phyloP scores from a whole-genome alignment of 2,329 filamentous ascomycete species.

The Periconia sp. region DNA sequence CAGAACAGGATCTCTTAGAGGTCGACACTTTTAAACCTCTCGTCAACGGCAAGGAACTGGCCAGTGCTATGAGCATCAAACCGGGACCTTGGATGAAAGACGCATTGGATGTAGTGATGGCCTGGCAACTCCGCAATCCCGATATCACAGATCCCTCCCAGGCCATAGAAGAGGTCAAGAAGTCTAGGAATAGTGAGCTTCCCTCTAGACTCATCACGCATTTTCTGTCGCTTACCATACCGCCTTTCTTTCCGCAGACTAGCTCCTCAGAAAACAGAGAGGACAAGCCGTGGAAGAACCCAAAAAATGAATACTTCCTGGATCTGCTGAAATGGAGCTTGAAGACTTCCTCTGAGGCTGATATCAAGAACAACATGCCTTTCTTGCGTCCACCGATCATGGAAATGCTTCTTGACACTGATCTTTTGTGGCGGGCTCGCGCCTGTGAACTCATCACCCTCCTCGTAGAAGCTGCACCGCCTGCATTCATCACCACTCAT shows the following conservation, averaged over 20 bases:
- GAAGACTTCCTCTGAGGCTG: slow-evolving; percentile 50
- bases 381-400: slow-evolving; percentile 70
- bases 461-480: slow-evolving; percentile 60
- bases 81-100: slow-evolving; percentile 83
- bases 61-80: slow-evolving; percentile 64
- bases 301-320: slow-evolving; percentile 52
- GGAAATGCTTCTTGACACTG: slow-evolving; percentile 66
- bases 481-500: slow-evolving; percentile 58
- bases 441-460: slow-evolving; percentile 58
- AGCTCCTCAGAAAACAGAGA: slow-evolving; percentile 50
- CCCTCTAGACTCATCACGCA: slow-evolving; percentile 52
- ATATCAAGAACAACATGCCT: slow-evolving; percentile 63
- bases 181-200: slow-evolving; percentile 51
- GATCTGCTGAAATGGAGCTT: slow-evolving; percentile 66
- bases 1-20: slow-evolving; percentile 54
- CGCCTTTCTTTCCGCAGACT: slow-evolving; percentile 62
- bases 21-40: slow-evolving; percentile 52
- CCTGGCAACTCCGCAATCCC: slow-evolving; percentile 87
- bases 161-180: slow-evolving; percentile 50
- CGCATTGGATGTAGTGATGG: slow-evolving; percentile 77
- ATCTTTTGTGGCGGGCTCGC: slow-evolving; percentile 54
- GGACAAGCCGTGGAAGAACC: slow-evolving; percentile 62
- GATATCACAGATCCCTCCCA: slow-evolving; percentile 58
- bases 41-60: slow-evolving; percentile 74
- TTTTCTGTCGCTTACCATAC: slow-evolving; percentile 65